A percentile compares a stretch with the other conserved stretches of the same genome.
Evolutionary conservation across 164 flowering plant genomes (phyloP).

Genomic region (Vitis amurensis): DNA sequence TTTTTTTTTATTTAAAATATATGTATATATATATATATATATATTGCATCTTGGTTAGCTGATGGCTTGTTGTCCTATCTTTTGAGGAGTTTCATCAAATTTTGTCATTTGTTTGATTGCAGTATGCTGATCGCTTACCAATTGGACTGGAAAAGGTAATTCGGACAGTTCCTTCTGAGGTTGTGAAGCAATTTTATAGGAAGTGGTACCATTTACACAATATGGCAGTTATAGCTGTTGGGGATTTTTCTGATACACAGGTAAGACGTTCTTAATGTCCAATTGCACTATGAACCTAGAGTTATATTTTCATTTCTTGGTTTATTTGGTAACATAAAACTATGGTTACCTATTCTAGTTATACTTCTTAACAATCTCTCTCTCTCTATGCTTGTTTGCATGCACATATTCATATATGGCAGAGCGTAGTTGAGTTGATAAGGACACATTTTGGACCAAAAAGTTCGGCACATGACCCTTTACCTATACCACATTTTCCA

Average conservation of each 20-base stretch:
- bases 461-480: conserved; percentile 43
- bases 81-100: conserved; percentile 2
- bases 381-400: conserved; percentile 1
- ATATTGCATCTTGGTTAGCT: too few species aligned
- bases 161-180: conserved; percentile 71
- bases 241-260: conserved; percentile 92
- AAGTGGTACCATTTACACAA: conserved; percentile 87
- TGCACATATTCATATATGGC: too few species aligned
- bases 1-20: too few species aligned
- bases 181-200: conserved; percentile 68
- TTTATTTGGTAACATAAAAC: not conserved
- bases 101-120: conserved; percentile 28
- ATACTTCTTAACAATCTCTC: conserved; percentile 5
- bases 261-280: conserved; percentile 28
- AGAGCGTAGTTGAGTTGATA: conserved; percentile 88
- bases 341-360: not conserved
- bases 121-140: conserved; percentile 96
- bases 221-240: conserved; percentile 96
- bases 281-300: not conserved
- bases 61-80: not conserved
- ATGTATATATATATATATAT: too few species aligned
- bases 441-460: conserved; percentile 71
- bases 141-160: conserved; percentile 93
- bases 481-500: conserved; percentile 49
- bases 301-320: too few species aligned